A percentile compares a stretch with the other conserved stretches of the same genome.
Evolutionary conservation across 441 rosid species (phyloP).

Genomic region (Mallotus repandus): DNA sequence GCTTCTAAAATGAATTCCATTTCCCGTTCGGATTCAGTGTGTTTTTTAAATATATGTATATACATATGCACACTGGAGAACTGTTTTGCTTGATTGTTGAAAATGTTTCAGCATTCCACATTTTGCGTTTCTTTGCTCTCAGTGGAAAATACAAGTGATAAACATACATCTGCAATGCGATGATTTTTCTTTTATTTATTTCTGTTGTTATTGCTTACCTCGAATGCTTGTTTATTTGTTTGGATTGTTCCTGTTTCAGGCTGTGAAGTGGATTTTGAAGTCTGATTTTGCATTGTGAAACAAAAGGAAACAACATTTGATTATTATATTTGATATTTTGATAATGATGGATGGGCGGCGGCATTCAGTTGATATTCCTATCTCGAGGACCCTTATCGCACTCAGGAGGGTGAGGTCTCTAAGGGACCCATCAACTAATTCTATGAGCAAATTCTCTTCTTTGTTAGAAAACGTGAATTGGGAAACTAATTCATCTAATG

Average conservation of each 20-base stretch:
- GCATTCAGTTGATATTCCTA: constrained; percentile 88
- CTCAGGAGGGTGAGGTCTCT: constrained; percentile 88
- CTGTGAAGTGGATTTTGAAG: constrained; percentile 20
- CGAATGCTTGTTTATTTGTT: background rate
- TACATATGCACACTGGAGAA: background rate
- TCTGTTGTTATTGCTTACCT: too few relatives aligned
- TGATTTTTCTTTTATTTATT: too few relatives aligned
- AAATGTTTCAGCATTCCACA: background rate
- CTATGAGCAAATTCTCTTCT: constrained; percentile 88
- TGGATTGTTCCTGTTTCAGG: constrained; percentile 29
- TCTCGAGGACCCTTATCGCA: constrained; percentile 82
- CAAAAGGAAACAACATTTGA: constrained; percentile 5
- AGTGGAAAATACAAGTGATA: background rate
- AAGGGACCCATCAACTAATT: constrained; percentile 89
- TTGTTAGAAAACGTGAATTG: constrained; percentile 73
- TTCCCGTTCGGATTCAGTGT: background rate
- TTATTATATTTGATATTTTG: constrained; percentile 7
- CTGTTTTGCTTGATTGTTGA: background rate
- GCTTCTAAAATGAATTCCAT: background rate
- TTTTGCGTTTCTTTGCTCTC: background rate
- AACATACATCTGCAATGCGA: background rate
- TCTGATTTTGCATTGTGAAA: constrained; percentile 24
- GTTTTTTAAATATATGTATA: background rate
- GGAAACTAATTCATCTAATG: constrained; percentile 74
- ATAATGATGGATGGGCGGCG: constrained; percentile 64